These are phyloP conservation scores for Globisporangium nunn DNA, from an alignment of 352 stramenopile genomes.

Conservation along the genomic window DNA sequence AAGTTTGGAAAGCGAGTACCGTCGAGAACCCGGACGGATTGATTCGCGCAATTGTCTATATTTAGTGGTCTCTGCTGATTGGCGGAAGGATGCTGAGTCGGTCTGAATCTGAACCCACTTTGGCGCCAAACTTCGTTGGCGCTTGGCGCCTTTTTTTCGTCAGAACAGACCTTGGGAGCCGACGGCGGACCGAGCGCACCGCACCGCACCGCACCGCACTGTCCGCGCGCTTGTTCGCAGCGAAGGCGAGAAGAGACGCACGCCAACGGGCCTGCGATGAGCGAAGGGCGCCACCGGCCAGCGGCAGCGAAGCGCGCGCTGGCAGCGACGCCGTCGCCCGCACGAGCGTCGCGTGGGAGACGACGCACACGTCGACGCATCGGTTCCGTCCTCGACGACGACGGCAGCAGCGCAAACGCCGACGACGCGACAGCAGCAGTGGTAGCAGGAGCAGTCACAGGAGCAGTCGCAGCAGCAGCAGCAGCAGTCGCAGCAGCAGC, in stretches of 20 bases:
- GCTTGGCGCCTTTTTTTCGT: constrained; percentile 1
- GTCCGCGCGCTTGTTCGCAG: background rate
- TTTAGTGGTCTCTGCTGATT: no score
- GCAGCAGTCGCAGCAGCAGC: no score
- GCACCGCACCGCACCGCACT: background rate
- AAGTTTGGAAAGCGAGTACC: no score
- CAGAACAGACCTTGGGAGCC: no score
- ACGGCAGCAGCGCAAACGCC: background rate
- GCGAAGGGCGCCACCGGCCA: background rate
- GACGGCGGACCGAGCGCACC: background rate
- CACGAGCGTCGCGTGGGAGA: background rate
- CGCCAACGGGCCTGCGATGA: background rate
- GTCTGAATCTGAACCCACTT: background rate
- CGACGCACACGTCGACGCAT: constrained; percentile 12
- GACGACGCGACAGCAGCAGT: no score
- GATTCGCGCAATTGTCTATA: no score
- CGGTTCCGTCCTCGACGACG: background rate
- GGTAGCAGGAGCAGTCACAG: no score
- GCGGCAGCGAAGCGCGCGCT: constrained; percentile 7
- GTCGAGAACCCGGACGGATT: no score
- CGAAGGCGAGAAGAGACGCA: no score
- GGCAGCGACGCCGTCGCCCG: background rate
- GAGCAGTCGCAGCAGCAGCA: no score
- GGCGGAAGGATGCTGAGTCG: no score
- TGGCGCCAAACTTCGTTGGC: background rate